Evolutionary conservation across 78 protist genomes (phyloP), one percentile per base, ranked within the genome.

Genomic region (Dictyostelium firmibasis): DNA sequence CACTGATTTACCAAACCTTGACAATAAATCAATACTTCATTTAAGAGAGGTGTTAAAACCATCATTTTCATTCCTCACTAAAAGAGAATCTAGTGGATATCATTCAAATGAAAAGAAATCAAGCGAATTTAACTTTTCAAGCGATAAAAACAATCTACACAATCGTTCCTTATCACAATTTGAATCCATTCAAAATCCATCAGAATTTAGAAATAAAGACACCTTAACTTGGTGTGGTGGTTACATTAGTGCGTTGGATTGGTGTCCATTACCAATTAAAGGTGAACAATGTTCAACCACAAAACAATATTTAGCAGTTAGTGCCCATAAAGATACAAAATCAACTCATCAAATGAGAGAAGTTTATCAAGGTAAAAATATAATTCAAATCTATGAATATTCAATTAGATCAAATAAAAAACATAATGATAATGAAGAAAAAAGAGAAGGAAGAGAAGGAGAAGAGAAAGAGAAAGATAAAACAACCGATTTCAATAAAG

Each of bases 301-400:
- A 2, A 57, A 78, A 18, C 87, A 89, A 69, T 89, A 75, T 70
- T 23, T 89, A 33, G 94, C 94, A 9, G 72, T 89, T 69, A 64
- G 62, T 18, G 20, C 53, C 5, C 76, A 89, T 35, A 81, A 35
- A 43, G 72, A 81, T 47, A 1, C 29, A 20, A 14, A 1, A 11
- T 64, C 81, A 20, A 11, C 47, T 29, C 94, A 89, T 50, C 36
- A 16, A 10, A 44, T 35, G 23, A 81, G 78, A 76, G 75, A 38
- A 25, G 20, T 81, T 18, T 81, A 89, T 35, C 13, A 10, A 20
- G 86, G 84, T 14, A 69, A 64, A 18, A 81, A 78, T 69, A 89
- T 89, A 47, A 81, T 89, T 67, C 94, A 89, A 74, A 78, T 87
- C 23, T 87, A 83, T 75, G 83, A 86, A 57, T 76, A 72, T 72